Evolutionary conservation across 176 grass and related monocot genomes (phyloP).

Genomic region (Avena insularis): DNA sequence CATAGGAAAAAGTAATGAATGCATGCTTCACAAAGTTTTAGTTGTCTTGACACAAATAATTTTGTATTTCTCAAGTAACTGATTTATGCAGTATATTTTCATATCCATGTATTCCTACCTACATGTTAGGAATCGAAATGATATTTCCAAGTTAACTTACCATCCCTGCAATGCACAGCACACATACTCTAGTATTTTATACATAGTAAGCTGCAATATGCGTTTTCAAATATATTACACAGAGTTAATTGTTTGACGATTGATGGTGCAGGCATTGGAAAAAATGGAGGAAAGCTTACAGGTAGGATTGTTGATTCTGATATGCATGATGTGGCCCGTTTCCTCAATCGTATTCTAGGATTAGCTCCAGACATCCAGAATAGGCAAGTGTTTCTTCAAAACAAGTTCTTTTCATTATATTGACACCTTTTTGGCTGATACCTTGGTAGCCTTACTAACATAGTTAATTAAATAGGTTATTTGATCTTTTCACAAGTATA

Average conservation of each 20-base stretch:
- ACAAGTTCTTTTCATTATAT: constrained; percentile 34
- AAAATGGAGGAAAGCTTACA: constrained; percentile 77
- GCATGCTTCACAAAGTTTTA: not conserved
- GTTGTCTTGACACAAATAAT: constrained; percentile 25
- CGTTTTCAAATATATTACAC: constrained; percentile 20
- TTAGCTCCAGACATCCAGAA: constrained; percentile 94
- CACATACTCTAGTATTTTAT: constrained; percentile 17
- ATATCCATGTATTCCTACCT: not conserved
- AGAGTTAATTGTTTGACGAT: constrained; percentile 8
- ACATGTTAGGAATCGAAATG: not conserved
- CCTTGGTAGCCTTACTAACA: constrained; percentile 3
- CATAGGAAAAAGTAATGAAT: not conserved
- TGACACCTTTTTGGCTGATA: not conserved
- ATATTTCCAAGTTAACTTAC: not conserved
- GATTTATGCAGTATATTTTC: not conserved
- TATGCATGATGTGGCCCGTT: constrained; percentile 89
- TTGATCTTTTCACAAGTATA: constrained; percentile 88
- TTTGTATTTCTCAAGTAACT: constrained; percentile 8
- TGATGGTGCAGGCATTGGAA: constrained; percentile 65
- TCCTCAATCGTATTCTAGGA: constrained; percentile 94
- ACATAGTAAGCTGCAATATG: not conserved
- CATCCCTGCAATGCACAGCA: constrained; percentile 14
- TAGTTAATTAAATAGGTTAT: constrained; percentile 67
- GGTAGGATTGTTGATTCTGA: constrained; percentile 89
- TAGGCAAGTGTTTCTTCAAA: constrained; percentile 48